These are phyloP conservation scores for Calocybe gangraenosa DNA, from an alignment of 768 basidiomycete species.

Conservation along the genomic window DNA sequence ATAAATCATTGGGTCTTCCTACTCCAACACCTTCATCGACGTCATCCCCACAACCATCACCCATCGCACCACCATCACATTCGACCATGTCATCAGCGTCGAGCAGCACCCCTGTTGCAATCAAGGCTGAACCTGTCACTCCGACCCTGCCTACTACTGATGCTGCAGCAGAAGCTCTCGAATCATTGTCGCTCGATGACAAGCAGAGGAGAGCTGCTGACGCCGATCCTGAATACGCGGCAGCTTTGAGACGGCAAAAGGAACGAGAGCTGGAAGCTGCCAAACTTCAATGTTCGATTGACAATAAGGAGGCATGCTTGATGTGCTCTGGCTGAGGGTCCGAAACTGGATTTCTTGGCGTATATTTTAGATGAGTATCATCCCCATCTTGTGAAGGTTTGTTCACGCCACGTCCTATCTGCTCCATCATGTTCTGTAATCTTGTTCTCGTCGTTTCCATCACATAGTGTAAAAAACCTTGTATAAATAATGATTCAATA, in stretches of 20 bases:
- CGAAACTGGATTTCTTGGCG: neutral
- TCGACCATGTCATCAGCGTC: slow-evolving; percentile 7
- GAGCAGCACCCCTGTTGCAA: slow-evolving; percentile 11
- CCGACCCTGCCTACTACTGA: slow-evolving; percentile 17
- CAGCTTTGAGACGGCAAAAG: slow-evolving; percentile 65
- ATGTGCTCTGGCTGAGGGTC: slow-evolving; percentile 78
- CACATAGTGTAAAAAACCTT: no score
- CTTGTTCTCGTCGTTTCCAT: no score
- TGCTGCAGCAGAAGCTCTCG: slow-evolving; percentile 17
- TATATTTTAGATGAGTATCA: no score
- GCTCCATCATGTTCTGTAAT: neutral
- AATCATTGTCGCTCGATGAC: slow-evolving; percentile 40
- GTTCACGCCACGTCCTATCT: no score
- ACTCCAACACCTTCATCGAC: slow-evolving; percentile 28
- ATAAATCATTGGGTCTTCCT: slow-evolving; percentile 19
- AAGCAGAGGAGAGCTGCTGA: slow-evolving; percentile 51
- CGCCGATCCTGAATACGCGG: slow-evolving; percentile 70
- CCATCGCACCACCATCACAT: slow-evolving; percentile 16
- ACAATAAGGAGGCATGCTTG: slow-evolving; percentile 92
- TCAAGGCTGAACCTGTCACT: slow-evolving; percentile 24
- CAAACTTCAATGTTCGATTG: slow-evolving; percentile 77
- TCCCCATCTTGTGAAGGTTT: no score
- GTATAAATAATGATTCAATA: no score
- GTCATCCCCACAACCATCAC: slow-evolving; percentile 24
- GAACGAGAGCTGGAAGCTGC: slow-evolving; percentile 79